phyloP scores from a whole-genome alignment of 805 yeast species.

The Candida khao-thaluensis region DNA sequence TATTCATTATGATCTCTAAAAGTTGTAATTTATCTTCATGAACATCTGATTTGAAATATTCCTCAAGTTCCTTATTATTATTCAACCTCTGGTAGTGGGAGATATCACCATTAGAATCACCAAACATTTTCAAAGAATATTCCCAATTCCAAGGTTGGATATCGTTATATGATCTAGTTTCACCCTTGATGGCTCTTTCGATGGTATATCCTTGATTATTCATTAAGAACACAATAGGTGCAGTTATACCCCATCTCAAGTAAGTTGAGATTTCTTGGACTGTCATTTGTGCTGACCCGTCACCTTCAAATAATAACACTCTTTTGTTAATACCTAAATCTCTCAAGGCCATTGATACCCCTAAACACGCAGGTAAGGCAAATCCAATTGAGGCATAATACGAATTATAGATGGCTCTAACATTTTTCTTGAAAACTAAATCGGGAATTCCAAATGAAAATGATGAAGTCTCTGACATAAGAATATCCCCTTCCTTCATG shows the following conservation, averaged over 20 bases:
- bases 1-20: slow-evolving; percentile 26
- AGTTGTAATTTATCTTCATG: slow-evolving; percentile 21
- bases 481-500: slow-evolving; percentile 61
- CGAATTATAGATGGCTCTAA: slow-evolving; percentile 59
- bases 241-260: slow-evolving; percentile 49
- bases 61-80: slow-evolving; percentile 19
- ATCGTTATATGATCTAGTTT: slow-evolving; percentile 74
- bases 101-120: slow-evolving; percentile 34
- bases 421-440: slow-evolving; percentile 54
- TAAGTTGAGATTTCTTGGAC: slow-evolving; percentile 76
- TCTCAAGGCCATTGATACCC: slow-evolving; percentile 70
- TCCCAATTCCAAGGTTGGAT: slow-evolving; percentile 84
- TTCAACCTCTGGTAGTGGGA: slow-evolving; percentile 24
- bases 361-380: slow-evolving; percentile 84
- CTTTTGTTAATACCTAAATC: slow-evolving; percentile 55
- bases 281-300: slow-evolving; percentile 95
- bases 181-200: slow-evolving; percentile 83
- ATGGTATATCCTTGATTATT: slow-evolving; percentile 90
- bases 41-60: slow-evolving; percentile 3
- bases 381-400: slow-evolving; percentile 86
- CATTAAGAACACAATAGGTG: slow-evolving; percentile 67
- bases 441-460: slow-evolving; percentile 77
- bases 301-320: slow-evolving; percentile 78
- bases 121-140: slow-evolving; percentile 62
- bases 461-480: slow-evolving; percentile 84